Evolutionary conservation across 2,329 filamentous ascomycete species (phyloP), one percentile per base, ranked within the genome.

Genomic region (Phyllosticta citrichinensis): DNA sequence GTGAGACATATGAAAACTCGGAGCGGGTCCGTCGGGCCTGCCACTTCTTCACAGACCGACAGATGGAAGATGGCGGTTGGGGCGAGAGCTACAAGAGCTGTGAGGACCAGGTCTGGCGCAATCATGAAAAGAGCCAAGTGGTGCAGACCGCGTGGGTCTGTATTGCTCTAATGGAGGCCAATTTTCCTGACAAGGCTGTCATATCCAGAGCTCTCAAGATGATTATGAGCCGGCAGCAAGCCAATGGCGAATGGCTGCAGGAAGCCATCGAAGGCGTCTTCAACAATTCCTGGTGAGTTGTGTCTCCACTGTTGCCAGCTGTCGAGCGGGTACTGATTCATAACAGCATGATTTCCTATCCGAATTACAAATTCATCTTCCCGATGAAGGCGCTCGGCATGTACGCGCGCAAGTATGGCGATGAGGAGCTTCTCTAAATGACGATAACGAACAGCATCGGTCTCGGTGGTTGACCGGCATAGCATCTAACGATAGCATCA

Each of bases 361-460:
- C 93, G 52, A 99, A 99, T 79, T 99, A 99, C 80, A 99, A 97
- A 79, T 94, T 96, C 73, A 89, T 88, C 62, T 99, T 97, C 75
- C 87, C 93, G 1, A 88, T 97, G 71, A 96, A 95, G 77, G 94
- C 94, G 1, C 74, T 99, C 65, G 94, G 94, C 5, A 87, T 97
- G 84, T 99, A 91, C 79, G 85, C 87, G 4, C 82, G 79, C 67
- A 83, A 80, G 64, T 92, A 87, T 65, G 88, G 87, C 0, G 80
- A 89, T 63, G 82, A 86, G 61, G 80, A 77, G 68, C 72, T 89
- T 52, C 62, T 71, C 40, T 76, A 66, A 54, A 56, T 10, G 57
- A 19, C 3, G 14, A 8, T 47, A 47, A 47, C 40, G 40, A 27
- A 53, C 40, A 47, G 40, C 14, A 47, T 47, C 33, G 17, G 17